Evolutionary conservation across 768 basidiomycete genomes (phyloP), one percentile per base, ranked within the genome.

Genomic region (Gyrodon lividus): DNA sequence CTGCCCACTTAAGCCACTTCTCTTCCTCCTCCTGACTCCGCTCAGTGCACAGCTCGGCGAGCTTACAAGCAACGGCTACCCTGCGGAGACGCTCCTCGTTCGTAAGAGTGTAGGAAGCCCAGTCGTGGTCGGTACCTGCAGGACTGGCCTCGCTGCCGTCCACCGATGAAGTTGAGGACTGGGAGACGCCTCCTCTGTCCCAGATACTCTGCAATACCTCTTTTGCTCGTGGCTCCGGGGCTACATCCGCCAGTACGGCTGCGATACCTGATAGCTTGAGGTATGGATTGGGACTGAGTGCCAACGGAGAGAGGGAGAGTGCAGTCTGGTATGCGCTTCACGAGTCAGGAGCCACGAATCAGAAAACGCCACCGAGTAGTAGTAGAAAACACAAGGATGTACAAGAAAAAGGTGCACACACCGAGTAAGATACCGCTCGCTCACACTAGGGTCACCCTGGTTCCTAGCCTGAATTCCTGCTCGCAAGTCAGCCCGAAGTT

Each of bases 191-290:
- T 10, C 48, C 62, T 42, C 17, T 56, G 7, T 64, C 55, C 70
- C 66, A 61, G 28, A 52, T 57, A 42, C 47, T 54, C 23, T 38
- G 59, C 28, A 74, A 39, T 2, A 53, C 56, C 3, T 55, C 66
- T 52, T 50, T 68, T 49, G 62, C 71, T 51, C 44, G 63, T 50
- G 43, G 58, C 30, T 54, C 56, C 2, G 63, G 64, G 14, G 74
- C 64, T 0, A 84, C 75, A 44, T 80, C 81, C 2, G 79, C 83
- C 41, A 88, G 72, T 3, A 77, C 70, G 23, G 84, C 76, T 2
- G 80, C 86, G 12, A 89, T 79, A 3, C 87, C 87, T 0, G 85
- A 81, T 0, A 80, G 70, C 64, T 88, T 89, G 50, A 88, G 75
- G 49, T 83, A 76, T 0, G 86, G 82, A 17, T 79, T 71, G 2